Percentiles rank a stretch among this genome's conserved stretches.
Evolutionary conservation across 2,329 filamentous ascomycete species (phyloP).

Genomic region (Coleophoma crateriformis): DNA sequence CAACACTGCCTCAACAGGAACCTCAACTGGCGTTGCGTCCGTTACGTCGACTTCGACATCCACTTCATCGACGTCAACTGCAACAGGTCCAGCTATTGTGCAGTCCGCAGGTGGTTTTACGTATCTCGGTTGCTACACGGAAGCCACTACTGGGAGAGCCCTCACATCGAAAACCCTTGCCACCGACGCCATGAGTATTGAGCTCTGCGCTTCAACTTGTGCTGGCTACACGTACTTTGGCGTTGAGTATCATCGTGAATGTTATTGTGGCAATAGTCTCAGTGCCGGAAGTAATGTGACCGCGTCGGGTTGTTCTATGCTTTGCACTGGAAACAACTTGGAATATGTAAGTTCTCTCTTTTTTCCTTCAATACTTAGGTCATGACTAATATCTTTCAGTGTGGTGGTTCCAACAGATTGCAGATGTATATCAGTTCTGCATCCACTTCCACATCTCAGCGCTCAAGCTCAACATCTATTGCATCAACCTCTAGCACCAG

Average conservation of each 20-base stretch:
- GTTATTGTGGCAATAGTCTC: conserved; percentile 22
- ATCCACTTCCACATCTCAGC: not conserved
- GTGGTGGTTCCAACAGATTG: conserved; percentile 15
- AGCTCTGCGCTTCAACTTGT: conserved; percentile 23
- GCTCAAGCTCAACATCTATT: not conserved
- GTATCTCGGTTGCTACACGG: conserved; percentile 27
- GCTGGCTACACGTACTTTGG: conserved; percentile 23
- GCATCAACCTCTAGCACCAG: not conserved
- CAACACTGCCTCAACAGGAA: not conserved
- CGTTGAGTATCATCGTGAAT: conserved; percentile 27
- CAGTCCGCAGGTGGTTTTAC: conserved; percentile 5
- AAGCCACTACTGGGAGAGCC: conserved; percentile 20
- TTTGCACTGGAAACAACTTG: conserved; percentile 15
- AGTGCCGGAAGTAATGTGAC: conserved; percentile 12
- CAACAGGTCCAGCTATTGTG: conserved; percentile 4
- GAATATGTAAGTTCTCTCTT: conserved; percentile 21
- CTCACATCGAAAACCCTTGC: conserved; percentile 10
- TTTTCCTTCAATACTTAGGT: not conserved
- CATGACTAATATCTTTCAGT: conserved; percentile 6
- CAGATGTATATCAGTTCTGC: conserved; percentile 10
- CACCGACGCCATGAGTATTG: conserved; percentile 18
- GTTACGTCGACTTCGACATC: not conserved
- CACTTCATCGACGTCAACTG: not conserved
- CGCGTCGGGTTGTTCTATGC: conserved; percentile 11
- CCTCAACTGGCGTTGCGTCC: not conserved